Base-by-base conservation (phyloP, 2,329 filamentous ascomycete species). In the Aspergillus tanneri region DNA sequence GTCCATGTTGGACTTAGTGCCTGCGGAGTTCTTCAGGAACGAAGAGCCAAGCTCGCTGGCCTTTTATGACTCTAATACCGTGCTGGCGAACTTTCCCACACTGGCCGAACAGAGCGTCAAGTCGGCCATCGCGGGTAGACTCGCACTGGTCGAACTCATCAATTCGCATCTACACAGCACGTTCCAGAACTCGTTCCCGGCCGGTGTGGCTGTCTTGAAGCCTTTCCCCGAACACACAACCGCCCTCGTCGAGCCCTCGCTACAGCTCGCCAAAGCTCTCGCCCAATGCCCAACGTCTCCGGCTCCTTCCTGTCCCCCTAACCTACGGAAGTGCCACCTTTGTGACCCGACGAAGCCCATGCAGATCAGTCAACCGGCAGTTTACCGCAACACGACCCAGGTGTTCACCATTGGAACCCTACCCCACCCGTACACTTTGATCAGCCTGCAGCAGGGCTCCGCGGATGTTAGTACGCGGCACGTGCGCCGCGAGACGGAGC, bases 391-490 rank as follows among this genome's bases (percentile, higher is more conserved):
- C 68, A 79, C 78, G 4, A 84, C 85, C 11, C 77, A 76, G 1
- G 65, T 86, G 12, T 97, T 90, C 73, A 90, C 87, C 2, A 88
- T 99, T 54, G 90, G 87, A 50, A 88, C 85, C 0, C 86, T 97
- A 10, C 92, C 92, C 0, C 93, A 99, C 66, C 93, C 93, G 0
- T 95, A 90, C 74, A 96, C 91, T 1, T 77, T 90, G 34, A 80
- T 84, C 45, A 81, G 83, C 10, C 75, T 97, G 14, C 78, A 83
- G 49, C 78, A 83, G 49, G 72, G 75, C 43, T 73, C 81, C 32
- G 77, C 82, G 2, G 72, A 77, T 2, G 73, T 88, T 40, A 85
- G 85, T 39, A 71, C 85, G 1, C 68, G 75, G 6, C 86, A 83
- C 74, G 80, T 91, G 52, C 81, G 86, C 37, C 78, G 84, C 49